Evolutionary conservation across 1,284 basidiomycete genomes (phyloP), one percentile per base, ranked within the genome.

Genomic region (Cryptococcus sp.): DNA sequence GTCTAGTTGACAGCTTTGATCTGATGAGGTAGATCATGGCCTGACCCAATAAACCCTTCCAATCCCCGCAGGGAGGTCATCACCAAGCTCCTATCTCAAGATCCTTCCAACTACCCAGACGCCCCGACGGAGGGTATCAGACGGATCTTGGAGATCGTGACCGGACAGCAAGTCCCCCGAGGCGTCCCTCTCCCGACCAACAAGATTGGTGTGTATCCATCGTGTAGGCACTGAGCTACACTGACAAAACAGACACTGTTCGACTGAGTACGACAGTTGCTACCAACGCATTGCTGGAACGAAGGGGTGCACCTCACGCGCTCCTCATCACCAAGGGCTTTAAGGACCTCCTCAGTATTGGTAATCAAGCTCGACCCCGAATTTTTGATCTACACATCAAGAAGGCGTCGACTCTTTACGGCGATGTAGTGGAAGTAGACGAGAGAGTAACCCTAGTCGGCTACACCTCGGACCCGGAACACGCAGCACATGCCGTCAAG

Each of bases 261-360:
- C 83, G 92, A 16, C 78, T 97, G 2, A 91, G 88, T 0, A 98
- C 94, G 0, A 98, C 94, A 0, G 91, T 98, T 2, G 94, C 56
- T 64, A 98, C 94, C 16, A 98, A 98, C 63, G 93, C 94, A 0
- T 80, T 98, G 0, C 81, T 98, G 4, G 94, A 98, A 70, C 84
- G 94, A 36, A 93, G 92, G 70, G 94, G 94, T 0, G 85, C 90
- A 64, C 84, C 85, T 59, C 91, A 96, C 56, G 94, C 91, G 0
- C 78, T 98, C 21, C 76, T 98, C 18, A 96, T 93, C 66, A 97
- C 93, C 0, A 85, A 85, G 60, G 93, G 91, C 0, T 97, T 96
- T 79, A 85, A 72, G 59, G 93, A 97, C 72, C 81, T 97, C 16
- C 81, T 97, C 2, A 50, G 53, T 16, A 62, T 66, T 32, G 63